Percentiles rank a stretch among this genome's conserved stretches.
phyloP scores from a whole-genome alignment of 257 asterid species.

The Fraxinus cuspidata region DNA sequence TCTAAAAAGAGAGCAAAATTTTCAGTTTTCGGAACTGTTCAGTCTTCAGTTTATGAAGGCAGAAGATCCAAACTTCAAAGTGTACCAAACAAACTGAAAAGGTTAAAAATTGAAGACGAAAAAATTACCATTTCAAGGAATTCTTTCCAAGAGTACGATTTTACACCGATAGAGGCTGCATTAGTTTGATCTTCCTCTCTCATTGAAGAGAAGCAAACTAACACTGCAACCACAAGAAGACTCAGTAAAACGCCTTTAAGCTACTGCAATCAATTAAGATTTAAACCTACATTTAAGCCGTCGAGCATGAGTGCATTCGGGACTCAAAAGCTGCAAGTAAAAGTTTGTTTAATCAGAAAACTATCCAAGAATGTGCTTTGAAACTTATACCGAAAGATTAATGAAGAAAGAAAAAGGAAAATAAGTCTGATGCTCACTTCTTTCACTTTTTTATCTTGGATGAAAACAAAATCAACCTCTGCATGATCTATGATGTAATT shows the following conservation, averaged over 20 bases:
- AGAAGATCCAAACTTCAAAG: constrained; percentile 21
- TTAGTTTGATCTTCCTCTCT: constrained; percentile 54
- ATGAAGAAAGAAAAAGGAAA: constrained; percentile 17
- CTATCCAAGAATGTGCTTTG: constrained; percentile 4
- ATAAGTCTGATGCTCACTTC: constrained; percentile 50
- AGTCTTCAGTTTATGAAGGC: not conserved
- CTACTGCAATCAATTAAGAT: constrained; percentile 1
- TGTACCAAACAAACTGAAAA: not conserved
- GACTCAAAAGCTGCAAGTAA: constrained; percentile 62
- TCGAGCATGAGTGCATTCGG: constrained; percentile 74
- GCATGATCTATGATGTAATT: constrained; percentile 82
- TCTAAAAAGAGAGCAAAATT: not conserved
- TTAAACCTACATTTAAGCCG: constrained; percentile 66
- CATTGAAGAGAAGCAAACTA: constrained; percentile 76
- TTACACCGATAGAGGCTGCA: constrained; percentile 53
- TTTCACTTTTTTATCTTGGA: constrained; percentile 78
- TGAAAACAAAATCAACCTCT: constrained; percentile 75
- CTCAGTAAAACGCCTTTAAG: constrained; percentile 21
- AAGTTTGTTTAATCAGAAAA: constrained; percentile 1
- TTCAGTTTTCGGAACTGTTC: too few species aligned
- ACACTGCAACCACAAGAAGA: constrained; percentile 50
- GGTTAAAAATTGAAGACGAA: not conserved
- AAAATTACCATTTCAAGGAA: constrained; percentile 61
- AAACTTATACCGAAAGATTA: constrained; percentile 10
- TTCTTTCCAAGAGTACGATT: constrained; percentile 70